Percentiles rank a stretch among this genome's conserved stretches.
These are phyloP conservation scores for Fabrea salina DNA, from an alignment of 169 alveolate genomes.

Conservation along the genomic window DNA sequence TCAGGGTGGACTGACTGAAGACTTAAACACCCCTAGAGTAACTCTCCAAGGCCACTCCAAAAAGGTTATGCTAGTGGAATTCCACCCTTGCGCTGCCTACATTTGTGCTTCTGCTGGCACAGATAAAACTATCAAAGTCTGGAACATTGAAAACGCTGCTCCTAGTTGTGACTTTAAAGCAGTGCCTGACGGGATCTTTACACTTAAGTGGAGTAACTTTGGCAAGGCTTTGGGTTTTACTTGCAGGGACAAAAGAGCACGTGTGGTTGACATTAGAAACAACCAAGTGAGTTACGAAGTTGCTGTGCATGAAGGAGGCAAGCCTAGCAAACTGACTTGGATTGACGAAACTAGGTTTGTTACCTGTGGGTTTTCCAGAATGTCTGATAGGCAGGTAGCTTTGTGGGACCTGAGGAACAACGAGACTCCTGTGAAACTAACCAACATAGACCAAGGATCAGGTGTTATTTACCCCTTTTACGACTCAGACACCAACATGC, in stretches of 20 bases:
- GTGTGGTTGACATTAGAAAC: constrained; percentile 66
- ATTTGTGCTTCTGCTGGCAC: constrained; percentile 56
- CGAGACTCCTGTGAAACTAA: constrained; percentile 39
- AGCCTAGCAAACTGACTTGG: constrained; percentile 64
- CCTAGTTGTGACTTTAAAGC: constrained; percentile 27
- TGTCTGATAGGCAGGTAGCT: constrained; percentile 55
- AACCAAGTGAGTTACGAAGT: constrained; percentile 35
- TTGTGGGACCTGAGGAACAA: constrained; percentile 68
- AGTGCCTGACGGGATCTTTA: constrained; percentile 39
- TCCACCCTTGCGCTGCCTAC: constrained; percentile 65
- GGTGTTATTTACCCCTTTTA: constrained; percentile 63
- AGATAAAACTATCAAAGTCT: constrained; percentile 63
- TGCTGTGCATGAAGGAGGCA: constrained; percentile 63
- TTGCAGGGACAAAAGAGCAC: constrained; percentile 48
- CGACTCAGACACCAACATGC: constrained; percentile 55
- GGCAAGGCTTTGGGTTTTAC: constrained; percentile 55
- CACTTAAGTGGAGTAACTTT: constrained; percentile 63
- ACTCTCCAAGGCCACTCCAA: constrained; percentile 57
- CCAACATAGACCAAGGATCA: constrained; percentile 57
- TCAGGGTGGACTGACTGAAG: constrained; percentile 60
- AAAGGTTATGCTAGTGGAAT: constrained; percentile 57
- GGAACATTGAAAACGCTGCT: constrained; percentile 58
- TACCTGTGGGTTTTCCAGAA: constrained; percentile 56
- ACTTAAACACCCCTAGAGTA: constrained; percentile 48
- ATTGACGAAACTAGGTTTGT: constrained; percentile 49